These are phyloP conservation scores for Corynascus novoguineensis DNA, from an alignment of 495 filamentous ascomycete species.

Conservation along the genomic window DNA sequence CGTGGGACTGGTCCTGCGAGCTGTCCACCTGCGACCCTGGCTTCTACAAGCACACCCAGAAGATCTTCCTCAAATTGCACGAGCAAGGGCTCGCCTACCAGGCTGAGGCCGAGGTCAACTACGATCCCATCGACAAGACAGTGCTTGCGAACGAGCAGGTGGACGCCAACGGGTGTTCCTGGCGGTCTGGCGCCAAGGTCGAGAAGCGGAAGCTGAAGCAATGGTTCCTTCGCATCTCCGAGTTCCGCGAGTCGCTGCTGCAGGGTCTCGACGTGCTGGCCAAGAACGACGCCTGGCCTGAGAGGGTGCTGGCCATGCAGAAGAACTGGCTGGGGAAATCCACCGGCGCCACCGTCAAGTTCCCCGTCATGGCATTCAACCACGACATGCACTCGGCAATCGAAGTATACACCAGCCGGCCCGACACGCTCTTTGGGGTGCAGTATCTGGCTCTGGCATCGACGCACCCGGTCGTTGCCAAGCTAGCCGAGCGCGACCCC, in stretches of 20 bases:
- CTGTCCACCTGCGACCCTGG: conserved; percentile 73
- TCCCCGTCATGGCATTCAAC: conserved; percentile 47
- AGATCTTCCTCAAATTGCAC: conserved; percentile 70
- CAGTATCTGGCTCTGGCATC: conserved; percentile 77
- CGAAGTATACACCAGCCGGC: conserved; percentile 77
- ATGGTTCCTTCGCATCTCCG: conserved; percentile 84
- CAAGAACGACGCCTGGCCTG: conserved; percentile 65
- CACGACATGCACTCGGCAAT: conserved; percentile 41
- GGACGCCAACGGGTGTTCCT: conserved; percentile 73
- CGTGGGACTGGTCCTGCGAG: conserved; percentile 80
- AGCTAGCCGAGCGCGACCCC: conserved; percentile 52
- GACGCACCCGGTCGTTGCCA: conserved; percentile 63
- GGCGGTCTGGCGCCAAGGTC: conserved; percentile 82
- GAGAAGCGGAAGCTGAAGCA: conserved; percentile 75
- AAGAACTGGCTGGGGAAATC: conserved; percentile 85
- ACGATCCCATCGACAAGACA: conserved; percentile 82
- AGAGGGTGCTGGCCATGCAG: conserved; percentile 77
- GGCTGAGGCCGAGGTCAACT: conserved; percentile 76
- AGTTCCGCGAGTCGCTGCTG: conserved; percentile 67
- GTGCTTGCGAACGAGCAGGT: conserved; percentile 92
- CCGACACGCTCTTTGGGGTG: conserved; percentile 78
- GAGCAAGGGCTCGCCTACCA: conserved; percentile 72
- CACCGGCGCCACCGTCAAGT: conserved; percentile 63
- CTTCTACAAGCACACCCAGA: conserved; percentile 86
- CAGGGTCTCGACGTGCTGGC: conserved; percentile 63